These are phyloP conservation scores for Aureobasidium pullulans DNA, from an alignment of 2,329 filamentous ascomycete genomes.

Conservation along the genomic window DNA sequence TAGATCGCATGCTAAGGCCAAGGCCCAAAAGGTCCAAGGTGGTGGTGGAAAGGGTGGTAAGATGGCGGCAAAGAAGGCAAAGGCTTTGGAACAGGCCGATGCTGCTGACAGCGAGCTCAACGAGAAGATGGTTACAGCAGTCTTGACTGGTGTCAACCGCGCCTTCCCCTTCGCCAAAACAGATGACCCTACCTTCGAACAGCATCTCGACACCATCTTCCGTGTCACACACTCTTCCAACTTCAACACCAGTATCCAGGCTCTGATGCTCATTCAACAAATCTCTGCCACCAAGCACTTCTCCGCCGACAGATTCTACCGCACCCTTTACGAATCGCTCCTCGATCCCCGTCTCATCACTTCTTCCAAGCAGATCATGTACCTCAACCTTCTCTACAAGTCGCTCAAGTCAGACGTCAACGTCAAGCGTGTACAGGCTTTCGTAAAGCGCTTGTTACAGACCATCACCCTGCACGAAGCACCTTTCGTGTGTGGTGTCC, in stretches of 20 bases:
- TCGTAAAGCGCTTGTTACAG: constrained; percentile 88
- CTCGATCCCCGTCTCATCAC: constrained; percentile 79
- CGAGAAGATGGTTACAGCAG: constrained; percentile 86
- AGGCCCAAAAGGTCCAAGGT: constrained; percentile 38
- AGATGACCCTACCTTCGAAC: constrained; percentile 71
- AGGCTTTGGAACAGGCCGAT: constrained; percentile 32
- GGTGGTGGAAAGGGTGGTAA: constrained; percentile 48
- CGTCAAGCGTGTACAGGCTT: constrained; percentile 86
- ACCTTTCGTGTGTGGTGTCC: constrained; percentile 83
- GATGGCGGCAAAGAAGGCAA: constrained; percentile 40
- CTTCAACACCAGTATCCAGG: constrained; percentile 97
- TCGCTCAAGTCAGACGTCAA: constrained; percentile 86
- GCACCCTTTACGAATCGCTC: constrained; percentile 89
- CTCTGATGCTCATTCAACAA: constrained; percentile 90
- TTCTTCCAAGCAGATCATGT: constrained; percentile 92
- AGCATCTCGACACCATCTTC: constrained; percentile 90
- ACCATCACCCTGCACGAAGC: constrained; percentile 82
- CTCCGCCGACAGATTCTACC: constrained; percentile 84
- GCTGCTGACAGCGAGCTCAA: constrained; percentile 57
- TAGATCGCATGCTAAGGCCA: constrained; percentile 32
- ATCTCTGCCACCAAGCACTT: constrained; percentile 73
- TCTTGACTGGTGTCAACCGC: constrained; percentile 90
- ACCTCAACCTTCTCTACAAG: constrained; percentile 84
- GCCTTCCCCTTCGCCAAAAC: constrained; percentile 87
- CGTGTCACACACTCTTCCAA: constrained; percentile 95